Evolutionary conservation across 169 alveolate genomes (phyloP).

Genomic region (Eimeria necatrix): DNA sequence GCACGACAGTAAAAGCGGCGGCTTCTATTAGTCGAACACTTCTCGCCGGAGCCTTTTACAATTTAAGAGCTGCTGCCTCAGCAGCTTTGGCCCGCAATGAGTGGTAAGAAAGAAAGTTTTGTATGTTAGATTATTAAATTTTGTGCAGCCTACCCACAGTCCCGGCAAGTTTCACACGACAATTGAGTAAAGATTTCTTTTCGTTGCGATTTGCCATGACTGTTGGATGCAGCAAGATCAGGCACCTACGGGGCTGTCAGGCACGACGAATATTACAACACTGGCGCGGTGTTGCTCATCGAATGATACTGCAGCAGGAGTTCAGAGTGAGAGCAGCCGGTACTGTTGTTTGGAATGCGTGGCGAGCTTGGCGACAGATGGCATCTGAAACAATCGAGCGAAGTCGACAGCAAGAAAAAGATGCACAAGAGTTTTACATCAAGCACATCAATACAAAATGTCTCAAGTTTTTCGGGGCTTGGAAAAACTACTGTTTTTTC

Average conservation of each 20-base stretch:
- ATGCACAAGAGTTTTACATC: background rate
- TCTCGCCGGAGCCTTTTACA: background rate
- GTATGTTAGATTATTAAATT: background rate
- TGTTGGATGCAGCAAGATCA: conserved; percentile 34
- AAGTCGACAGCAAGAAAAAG: background rate
- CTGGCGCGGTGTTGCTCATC: conserved; percentile 21
- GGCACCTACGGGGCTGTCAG: background rate
- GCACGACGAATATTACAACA: conserved; percentile 18
- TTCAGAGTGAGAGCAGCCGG: background rate
- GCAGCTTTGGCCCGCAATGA: conserved; percentile 5
- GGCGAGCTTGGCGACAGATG: conserved; percentile 28
- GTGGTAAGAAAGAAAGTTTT: background rate
- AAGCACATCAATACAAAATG: background rate
- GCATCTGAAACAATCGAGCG: background rate
- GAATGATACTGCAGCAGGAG: background rate
- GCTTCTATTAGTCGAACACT: background rate
- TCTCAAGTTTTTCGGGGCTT: background rate
- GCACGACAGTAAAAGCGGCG: background rate
- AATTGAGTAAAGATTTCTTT: background rate
- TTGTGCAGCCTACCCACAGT: background rate
- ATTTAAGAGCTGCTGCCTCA: conserved; percentile 12
- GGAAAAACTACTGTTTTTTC: conserved; percentile 27
- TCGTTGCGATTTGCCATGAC: background rate
- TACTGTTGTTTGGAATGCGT: conserved; percentile 8
- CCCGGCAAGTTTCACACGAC: background rate